Base-by-base conservation (phyloP, 768 basidiomycete genomes). In the Phaeolepiota aurea region DNA sequence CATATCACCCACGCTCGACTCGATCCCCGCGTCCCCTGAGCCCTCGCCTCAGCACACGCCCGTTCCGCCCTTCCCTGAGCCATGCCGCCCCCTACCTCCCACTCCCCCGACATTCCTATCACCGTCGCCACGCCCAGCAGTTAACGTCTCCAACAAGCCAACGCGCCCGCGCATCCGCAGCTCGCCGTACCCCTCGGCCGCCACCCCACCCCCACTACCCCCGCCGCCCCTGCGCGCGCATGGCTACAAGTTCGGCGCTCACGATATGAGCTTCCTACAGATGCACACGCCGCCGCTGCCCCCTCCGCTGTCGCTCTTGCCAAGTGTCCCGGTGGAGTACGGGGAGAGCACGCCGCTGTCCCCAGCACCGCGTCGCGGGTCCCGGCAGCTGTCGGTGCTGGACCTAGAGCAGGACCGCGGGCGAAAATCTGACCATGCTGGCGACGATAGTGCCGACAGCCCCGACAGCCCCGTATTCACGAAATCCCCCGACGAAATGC, bases 101-200 rank as follows among this genome's bases (percentile, higher is more conserved):
- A 57, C 64, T 12, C 30, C 49, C 14, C 44, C 33, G n/a, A 18
- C 30, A 34, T 33, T 11, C 41, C 44, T 15, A 85, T 40, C 78
- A 85, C 38, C 77, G 82, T 37, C 70, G 78, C 38, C 85, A 81
- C 51, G 68, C 79, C 3, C 80, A 80, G 59, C 77, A 7, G 37
- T 56, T 20, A 5, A 5, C 33, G 5, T 35, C 15, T 16, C 18
- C 16, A 35, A 35, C 7, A 7, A 19, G 33, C 55, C 46, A 55
- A n/a, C n/a, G n/a, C 65, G 44, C 49, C 61, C 48, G 44, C 56
- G 46, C 48, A 42, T 39, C 25, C 42, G 34, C 40, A 49, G 38
- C 32, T 44, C 41, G 50, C 47, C 38, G 53, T 51, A 52, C 45
- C 35, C 39, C 38, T 43, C 40, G 16, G 44, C 48, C 40, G 22